Evolutionary conservation across 192 early-diverging fungal species (phyloP), one percentile per base, ranked within the genome.

Genomic region (Coemansia sp.): DNA sequence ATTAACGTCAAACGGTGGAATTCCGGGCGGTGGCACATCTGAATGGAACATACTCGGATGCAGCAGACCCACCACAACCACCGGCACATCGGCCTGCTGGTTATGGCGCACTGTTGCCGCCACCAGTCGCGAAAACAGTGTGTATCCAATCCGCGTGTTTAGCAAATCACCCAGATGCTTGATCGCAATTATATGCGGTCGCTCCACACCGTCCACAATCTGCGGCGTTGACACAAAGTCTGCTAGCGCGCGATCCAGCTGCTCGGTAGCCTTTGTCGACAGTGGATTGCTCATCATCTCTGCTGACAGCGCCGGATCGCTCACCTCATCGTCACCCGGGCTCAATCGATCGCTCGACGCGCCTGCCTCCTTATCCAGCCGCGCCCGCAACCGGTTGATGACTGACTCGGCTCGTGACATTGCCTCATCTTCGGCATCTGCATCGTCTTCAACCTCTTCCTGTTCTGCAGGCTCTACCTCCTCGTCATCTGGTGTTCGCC

Each of bases 251-350:
- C 64, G 39, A 26, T 82, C 74, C 11, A 82, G 70, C 17, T 43
- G 52, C 53, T 70, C 68, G n/a, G 70, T 77, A 0, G 74, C 70
- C 1, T 67, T 68, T 12, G 65, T 31, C 5, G 67, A 68, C 38
- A 82, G 62, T 26, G 79, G 79, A 19, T 77, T 82, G 45, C 53
- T 64, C 79, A 82, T 76, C 79, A 82, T 82, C 38, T 82, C 79
- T 10, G 64, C 69, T 17, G 79, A 77, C n/a, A 77, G 48, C 22
- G 52, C 71, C 14, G 74, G 73, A 16, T 82, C 74, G 25, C 68
- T 62, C 3, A 21, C 43, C 11, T 74, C 74, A 10, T 72, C 66
- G 6, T 73, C 62, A 16, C 45, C 58, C 2, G 69, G 23, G 9
- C 58, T 64, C 37, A 59, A 23, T 1, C 69, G 60, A 5, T 71